Percentiles rank a stretch among this genome's conserved stretches.
Evolutionary conservation across 371 early-diverging fungal genomes (phyloP).

Genomic region (Nematocida sp.): DNA sequence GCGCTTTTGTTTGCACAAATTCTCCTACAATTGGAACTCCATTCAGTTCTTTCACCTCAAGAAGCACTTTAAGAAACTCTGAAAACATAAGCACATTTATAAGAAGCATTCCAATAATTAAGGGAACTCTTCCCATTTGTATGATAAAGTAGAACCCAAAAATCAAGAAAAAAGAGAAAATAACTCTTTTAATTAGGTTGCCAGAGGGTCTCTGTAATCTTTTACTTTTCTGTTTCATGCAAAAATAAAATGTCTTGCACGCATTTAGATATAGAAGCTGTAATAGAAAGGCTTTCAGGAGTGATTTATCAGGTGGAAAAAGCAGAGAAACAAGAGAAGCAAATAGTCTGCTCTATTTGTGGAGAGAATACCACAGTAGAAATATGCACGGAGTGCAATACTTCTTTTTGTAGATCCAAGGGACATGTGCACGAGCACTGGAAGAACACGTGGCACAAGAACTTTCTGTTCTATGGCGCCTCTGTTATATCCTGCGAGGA

Average conservation of each 20-base stretch:
- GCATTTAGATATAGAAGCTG: conserved; percentile 29
- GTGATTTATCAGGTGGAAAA: conserved; percentile 6
- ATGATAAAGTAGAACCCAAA: conserved; percentile 16
- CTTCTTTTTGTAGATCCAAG: neutral
- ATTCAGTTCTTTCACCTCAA: neutral
- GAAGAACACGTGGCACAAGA: conserved; percentile 30
- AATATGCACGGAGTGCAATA: conserved; percentile 29
- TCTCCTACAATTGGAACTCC: neutral
- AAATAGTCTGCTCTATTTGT: conserved; percentile 11
- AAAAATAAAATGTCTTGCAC: conserved; percentile 31
- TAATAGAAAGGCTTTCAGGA: conserved; percentile 30
- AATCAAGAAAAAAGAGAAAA: conserved; percentile 35
- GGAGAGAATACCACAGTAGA: neutral
- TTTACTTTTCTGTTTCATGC: conserved; percentile 6
- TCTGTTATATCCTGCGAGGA: conserved; percentile 27
- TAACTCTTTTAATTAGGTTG: conserved; percentile 25
- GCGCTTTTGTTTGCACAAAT: neutral
- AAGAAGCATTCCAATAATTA: conserved; percentile 28
- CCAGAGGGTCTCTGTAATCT: neutral
- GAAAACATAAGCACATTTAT: conserved; percentile 36
- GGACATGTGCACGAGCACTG: conserved; percentile 29
- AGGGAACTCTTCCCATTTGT: conserved; percentile 2
- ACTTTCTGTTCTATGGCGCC: neutral
- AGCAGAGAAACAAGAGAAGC: neutral
- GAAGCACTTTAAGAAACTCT: conserved; percentile 48